Evolutionary conservation across 2,329 filamentous ascomycete genomes (phyloP).

Genomic region (Diaporthe batatas): DNA sequence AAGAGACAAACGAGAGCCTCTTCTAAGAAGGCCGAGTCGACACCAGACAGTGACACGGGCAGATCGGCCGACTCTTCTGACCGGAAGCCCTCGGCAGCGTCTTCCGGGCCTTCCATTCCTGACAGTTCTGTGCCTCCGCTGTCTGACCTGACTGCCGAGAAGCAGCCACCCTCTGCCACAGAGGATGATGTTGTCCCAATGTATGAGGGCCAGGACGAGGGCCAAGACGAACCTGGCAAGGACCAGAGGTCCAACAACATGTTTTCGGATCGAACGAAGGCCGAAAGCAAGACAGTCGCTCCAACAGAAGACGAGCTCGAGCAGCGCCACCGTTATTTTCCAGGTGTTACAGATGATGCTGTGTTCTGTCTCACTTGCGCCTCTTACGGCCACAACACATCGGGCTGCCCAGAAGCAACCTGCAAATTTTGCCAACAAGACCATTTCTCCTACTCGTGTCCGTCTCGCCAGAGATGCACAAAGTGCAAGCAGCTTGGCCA

Average conservation of each 20-base stretch:
- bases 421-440: slow-evolving; percentile 64
- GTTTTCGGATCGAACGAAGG: neutral
- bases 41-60: slow-evolving; percentile 6
- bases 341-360: slow-evolving; percentile 58
- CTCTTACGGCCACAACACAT: slow-evolving; percentile 59
- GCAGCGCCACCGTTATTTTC: slow-evolving; percentile 65
- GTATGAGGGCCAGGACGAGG: neutral
- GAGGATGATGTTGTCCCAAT: neutral
- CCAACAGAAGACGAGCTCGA: slow-evolving; percentile 51
- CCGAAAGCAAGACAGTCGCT: neutral
- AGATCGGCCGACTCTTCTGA: neutral
- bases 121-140: neutral
- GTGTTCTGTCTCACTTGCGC: slow-evolving; percentile 67
- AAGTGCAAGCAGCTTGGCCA: slow-evolving; percentile 77
- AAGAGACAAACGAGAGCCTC: slow-evolving; percentile 24
- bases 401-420: slow-evolving; percentile 58
- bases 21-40: neutral
- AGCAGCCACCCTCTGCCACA: neutral
- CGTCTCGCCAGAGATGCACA: slow-evolving; percentile 62
- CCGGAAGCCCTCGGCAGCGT: slow-evolving; percentile 11
- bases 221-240: slow-evolving; percentile 1
- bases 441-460: slow-evolving; percentile 66
- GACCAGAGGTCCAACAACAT: neutral
- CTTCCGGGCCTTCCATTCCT: neutral
- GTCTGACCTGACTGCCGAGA: neutral